phyloP scores from a whole-genome alignment of 495 filamentous ascomycete genomes.

The Penicillium odoratum region DNA sequence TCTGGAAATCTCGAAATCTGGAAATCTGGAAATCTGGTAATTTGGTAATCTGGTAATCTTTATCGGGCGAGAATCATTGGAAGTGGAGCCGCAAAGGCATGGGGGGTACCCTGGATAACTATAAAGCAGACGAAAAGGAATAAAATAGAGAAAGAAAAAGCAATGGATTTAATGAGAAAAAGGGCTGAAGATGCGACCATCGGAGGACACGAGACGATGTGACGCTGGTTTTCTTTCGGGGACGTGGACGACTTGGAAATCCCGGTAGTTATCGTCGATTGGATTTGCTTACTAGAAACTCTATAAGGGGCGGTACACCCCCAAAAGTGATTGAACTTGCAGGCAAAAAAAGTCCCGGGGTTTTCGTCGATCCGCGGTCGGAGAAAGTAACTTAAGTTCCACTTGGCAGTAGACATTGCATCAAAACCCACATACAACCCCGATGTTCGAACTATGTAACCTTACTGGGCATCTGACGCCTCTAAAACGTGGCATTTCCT shows the following conservation, averaged over 20 bases:
- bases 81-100: conserved; percentile 8
- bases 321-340: not conserved
- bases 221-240: conserved; percentile 32
- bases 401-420: not conserved
- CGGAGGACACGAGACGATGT: conserved; percentile 35
- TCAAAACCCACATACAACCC: conserved; percentile 10
- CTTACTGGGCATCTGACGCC: conserved; percentile 22
- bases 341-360: not conserved
- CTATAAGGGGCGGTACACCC: not conserved
- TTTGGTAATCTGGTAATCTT: no score
- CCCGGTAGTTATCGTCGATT: conserved; percentile 15
- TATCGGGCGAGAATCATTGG: conserved; percentile 2
- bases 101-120: conserved; percentile 2
- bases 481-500: conserved; percentile 4
- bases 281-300: conserved; percentile 3
- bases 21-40: no score
- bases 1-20: no score
- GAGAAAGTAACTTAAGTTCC: conserved; percentile 10
- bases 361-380: conserved; percentile 16
- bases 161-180: conserved; percentile 1
- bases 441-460: conserved; percentile 29
- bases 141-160: not conserved
- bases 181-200: conserved; percentile 35
- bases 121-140: not conserved
- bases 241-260: conserved; percentile 17